Evolutionary conservation across 1,284 basidiomycete genomes (phyloP), one percentile per base, ranked within the genome.

Genomic region (Coniferiporia weirii): DNA sequence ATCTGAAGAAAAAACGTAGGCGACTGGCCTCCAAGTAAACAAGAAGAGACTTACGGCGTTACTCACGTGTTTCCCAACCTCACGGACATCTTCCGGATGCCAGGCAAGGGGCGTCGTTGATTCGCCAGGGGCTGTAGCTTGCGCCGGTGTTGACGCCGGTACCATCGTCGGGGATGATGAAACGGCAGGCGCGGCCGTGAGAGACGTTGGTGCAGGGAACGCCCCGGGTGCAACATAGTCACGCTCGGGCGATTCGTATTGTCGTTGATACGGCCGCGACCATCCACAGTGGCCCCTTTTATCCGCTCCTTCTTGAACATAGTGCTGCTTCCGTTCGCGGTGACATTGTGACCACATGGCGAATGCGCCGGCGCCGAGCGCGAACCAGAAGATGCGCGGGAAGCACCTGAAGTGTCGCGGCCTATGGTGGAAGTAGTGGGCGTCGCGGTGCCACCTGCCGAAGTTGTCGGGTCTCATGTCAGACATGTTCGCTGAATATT

Each of bases 381-480:
- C 13, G 73, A 88, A 87, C 87, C 87, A 89, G 67, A 89, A 49
- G 60, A 85, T 49, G 62, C 87, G 83, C 34, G 79, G 80, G 38
- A 80, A 79, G 20, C 78, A 72, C 51, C 72, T 68, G 62, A 68
- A 71, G 57, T 65, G 67, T 52, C 67, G 64, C 61, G 27, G 51
- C 35, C 38, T 22, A 40, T 52, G 20, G 17, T 45, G 12, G 56
- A 22, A 15, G 22, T n/a, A 20, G 32, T 32, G 43, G 32, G 22
- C 9, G 54, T 56, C 15, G 34, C 12, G 15, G 13, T 36, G 38
- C 38, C 36, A 47, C 27, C 50, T 36, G n/a, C 4, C 15, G 45
- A 48, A 35, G 19, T 49, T 38, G 36, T 40, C 45, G 32, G 56
- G 56, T n/a, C 12, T 17, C 40, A 52, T 43, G 19, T 15, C 35